Evolutionary conservation across 331 rosid genomes (phyloP).

Genomic region (Malus hybrid): DNA sequence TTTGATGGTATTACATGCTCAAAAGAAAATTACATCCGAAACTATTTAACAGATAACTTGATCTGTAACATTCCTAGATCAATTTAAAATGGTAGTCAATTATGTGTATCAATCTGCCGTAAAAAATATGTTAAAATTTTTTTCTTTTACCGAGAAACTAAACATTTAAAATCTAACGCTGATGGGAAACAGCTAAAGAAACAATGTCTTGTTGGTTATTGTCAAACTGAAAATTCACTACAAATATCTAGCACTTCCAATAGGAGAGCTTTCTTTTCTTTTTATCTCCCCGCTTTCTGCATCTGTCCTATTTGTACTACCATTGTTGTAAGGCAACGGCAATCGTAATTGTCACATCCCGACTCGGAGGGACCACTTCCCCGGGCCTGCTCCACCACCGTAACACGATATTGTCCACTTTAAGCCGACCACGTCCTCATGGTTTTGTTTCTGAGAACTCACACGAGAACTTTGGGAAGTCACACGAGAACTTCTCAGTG

Average conservation of each 20-base stretch:
- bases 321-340: background rate
- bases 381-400: no score
- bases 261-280: background rate
- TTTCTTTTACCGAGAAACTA: background rate
- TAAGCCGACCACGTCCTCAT: no score
- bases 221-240: background rate
- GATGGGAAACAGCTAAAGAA: background rate
- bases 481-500: no score
- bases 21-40: background rate
- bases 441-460: no score
- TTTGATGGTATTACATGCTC: conserved; percentile 5
- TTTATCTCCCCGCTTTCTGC: background rate
- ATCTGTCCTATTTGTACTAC: background rate
- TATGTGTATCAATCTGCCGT: background rate
- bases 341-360: no score
- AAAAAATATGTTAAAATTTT: background rate
- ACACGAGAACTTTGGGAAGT: no score
- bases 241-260: background rate
- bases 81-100: background rate
- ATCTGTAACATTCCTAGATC: background rate
- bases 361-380: no score
- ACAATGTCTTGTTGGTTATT: background rate
- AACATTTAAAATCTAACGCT: background rate
- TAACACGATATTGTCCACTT: no score
- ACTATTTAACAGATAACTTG: background rate